Evolutionary conservation across 2,329 filamentous ascomycete genomes (phyloP).

Genomic region (Clarireedia paspali): DNA sequence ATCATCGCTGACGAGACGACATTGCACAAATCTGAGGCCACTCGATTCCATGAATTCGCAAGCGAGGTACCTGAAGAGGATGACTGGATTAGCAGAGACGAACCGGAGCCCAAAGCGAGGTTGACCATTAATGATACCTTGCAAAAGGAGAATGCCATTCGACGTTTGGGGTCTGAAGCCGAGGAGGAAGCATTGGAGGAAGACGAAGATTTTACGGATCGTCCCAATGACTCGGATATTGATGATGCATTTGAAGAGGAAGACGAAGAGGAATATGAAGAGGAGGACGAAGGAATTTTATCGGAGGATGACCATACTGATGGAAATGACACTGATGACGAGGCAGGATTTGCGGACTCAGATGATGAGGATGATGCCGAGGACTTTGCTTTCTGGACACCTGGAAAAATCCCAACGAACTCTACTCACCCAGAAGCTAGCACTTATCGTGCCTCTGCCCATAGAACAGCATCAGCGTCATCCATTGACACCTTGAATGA

Average conservation of each 20-base stretch:
- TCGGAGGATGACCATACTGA: conserved; percentile 42
- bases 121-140: conserved; percentile 87
- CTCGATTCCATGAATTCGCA: conserved; percentile 84
- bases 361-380: conserved; percentile 59
- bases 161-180: conserved; percentile 77
- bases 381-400: conserved; percentile 59
- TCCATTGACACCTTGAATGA: conserved; percentile 44
- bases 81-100: conserved; percentile 75
- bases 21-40: conserved; percentile 38
- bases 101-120: conserved; percentile 47
- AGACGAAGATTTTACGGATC: conserved; percentile 45
- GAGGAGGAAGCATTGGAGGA: conserved; percentile 82
- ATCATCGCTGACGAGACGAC: conserved; percentile 26
- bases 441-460: conserved; percentile 24
- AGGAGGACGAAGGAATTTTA: conserved; percentile 37
- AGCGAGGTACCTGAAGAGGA: conserved; percentile 75
- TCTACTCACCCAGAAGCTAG: conserved; percentile 14
- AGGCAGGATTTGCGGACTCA: conserved; percentile 62
- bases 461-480: conserved; percentile 47
- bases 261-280: conserved; percentile 51
- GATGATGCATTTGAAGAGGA: conserved; percentile 41
- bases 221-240: conserved; percentile 36
- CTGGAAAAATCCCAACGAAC: conserved; percentile 29
- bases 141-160: conserved; percentile 81
- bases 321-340: conserved; percentile 58